Evolutionary conservation across 805 yeast species (phyloP), one percentile per base, ranked within the genome.

Genomic region (Saccharomycopsis lassenensis): DNA sequence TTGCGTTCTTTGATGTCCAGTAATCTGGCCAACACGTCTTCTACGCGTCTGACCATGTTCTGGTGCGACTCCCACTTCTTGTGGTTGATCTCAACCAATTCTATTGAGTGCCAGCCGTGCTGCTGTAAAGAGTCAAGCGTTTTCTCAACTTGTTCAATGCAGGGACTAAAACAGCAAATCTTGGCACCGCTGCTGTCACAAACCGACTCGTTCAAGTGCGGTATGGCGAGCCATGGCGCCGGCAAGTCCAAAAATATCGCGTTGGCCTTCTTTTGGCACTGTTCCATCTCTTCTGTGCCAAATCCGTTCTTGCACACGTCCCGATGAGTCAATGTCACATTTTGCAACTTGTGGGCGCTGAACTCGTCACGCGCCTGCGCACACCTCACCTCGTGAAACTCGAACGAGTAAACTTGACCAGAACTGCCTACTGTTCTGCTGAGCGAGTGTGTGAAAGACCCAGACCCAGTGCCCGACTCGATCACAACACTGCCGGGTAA

Each of bases 381-480:
- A 48, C 64, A 87, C 43, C 99, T 67, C 4, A 79, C 78, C 51
- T 80, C 79, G 54, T 91, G 98, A 57, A 87, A 91, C 57, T 91
- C 99, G 56, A 71, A 91, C 5, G 95, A 78, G 62, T 70, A 89
- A 2, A 91, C 61, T 22, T 62, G 63, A 1, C 95, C 94, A 1
- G 49, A 50, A 1, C 44, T 43, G 1, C 72, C 73, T 2, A 82
- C 77, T 0, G 91, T 74, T 49, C 99, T 70, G 1, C 94, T 80
- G 55, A 91, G 73, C 0, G 95, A 78, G 58, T 91, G 99, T 3
- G 95, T 81, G 52, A 91, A 84, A 1, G 95, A 85, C 0, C 93
- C 99, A 5, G 95, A 82, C 0, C 98, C 99, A 0, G 99, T 91
- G 24, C 99, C 99, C 1, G 97, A 95, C 59, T 91, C 99, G 31